A percentile compares a stretch with the other conserved stretches of the same genome.
These are phyloP conservation scores for Monilinia aucupariae DNA, from an alignment of 2,329 filamentous ascomycete species.

Conservation along the genomic window DNA sequence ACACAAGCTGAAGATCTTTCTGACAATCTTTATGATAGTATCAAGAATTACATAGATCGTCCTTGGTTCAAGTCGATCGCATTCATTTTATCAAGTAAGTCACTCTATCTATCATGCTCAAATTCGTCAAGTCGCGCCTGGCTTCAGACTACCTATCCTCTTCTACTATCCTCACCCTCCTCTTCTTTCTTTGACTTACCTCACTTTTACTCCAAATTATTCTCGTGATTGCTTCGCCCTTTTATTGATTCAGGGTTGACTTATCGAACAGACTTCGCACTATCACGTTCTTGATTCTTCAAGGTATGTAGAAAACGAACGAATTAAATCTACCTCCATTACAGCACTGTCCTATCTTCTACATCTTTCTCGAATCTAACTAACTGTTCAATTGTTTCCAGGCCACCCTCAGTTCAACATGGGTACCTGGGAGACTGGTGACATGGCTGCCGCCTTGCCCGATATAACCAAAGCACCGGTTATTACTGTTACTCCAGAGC, in stretches of 20 bases:
- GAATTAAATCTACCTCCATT: neutral
- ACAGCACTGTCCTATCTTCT: neutral
- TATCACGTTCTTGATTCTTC: neutral
- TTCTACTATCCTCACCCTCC: neutral
- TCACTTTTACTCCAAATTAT: neutral
- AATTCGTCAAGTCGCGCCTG: neutral
- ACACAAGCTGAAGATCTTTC: neutral
- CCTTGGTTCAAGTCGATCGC: neutral
- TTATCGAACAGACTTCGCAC: neutral
- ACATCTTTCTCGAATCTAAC: neutral
- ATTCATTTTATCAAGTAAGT: constrained; percentile 1
- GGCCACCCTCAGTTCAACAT: constrained; percentile 18
- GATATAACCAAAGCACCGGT: constrained; percentile 9
- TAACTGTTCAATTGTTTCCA: neutral
- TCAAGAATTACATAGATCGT: neutral
- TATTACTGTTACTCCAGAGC: constrained; percentile 7
- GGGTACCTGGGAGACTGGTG: constrained; percentile 27
- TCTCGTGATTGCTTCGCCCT: neutral
- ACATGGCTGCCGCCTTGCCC: constrained; percentile 36
- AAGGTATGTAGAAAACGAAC: neutral
- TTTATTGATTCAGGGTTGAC: neutral
- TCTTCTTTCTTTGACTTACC: neutral
- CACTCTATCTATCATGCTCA: neutral
- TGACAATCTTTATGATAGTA: neutral
- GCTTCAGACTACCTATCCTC: neutral